Percentiles rank a stretch among this genome's conserved stretches.
Evolutionary conservation across 2,329 filamentous ascomycete genomes (phyloP).

Genomic region (Arthrobotrys sphaeroides): DNA sequence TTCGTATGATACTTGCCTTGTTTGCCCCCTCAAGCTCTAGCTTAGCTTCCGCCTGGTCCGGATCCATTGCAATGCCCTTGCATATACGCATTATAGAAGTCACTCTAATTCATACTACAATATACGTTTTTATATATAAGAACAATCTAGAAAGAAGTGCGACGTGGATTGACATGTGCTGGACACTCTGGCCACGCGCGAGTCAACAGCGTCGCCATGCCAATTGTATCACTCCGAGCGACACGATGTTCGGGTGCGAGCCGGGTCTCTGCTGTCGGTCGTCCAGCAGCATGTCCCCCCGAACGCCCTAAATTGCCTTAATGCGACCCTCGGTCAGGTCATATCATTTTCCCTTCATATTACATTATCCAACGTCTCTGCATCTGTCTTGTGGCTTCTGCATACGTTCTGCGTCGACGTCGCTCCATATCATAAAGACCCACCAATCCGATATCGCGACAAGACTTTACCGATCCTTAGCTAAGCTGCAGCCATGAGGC

Average conservation of each 20-base stretch:
- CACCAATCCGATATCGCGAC: conserved; percentile 22
- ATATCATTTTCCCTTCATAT: background rate
- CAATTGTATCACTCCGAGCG: too few species aligned
- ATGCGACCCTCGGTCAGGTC: background rate
- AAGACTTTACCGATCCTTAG: conserved; percentile 15
- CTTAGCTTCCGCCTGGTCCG: too few species aligned
- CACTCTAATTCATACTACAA: background rate
- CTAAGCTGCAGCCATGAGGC: conserved; percentile 18
- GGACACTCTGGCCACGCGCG: too few species aligned
- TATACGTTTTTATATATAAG: too few species aligned
- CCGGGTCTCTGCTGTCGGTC: background rate
- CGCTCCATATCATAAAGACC: background rate
- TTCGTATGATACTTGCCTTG: too few species aligned
- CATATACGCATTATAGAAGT: conserved; percentile 17
- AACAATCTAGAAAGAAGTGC: too few species aligned
- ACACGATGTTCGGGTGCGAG: too few species aligned
- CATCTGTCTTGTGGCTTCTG: too few species aligned
- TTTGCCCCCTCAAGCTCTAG: background rate
- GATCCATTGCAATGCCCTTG: background rate
- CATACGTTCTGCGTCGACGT: background rate
- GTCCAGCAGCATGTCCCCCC: too few species aligned
- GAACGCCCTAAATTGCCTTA: background rate
- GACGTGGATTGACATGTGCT: too few species aligned
- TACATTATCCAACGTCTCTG: background rate
- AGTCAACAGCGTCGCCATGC: too few species aligned